Evolutionary conservation across 441 rosid species (phyloP).

Genomic region (Euphorbia schlechtendalii): DNA sequence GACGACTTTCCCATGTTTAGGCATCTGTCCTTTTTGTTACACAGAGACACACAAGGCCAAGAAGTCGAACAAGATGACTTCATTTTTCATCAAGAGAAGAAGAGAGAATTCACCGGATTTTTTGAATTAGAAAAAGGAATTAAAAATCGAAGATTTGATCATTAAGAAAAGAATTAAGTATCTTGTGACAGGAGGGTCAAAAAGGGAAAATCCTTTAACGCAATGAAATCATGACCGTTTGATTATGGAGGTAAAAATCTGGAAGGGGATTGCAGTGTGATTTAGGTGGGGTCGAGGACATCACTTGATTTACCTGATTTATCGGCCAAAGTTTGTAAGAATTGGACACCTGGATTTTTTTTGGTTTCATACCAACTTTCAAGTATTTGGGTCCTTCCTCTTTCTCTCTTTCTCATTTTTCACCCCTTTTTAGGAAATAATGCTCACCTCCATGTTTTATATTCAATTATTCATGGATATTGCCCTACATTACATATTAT

Average conservation of each 20-base stretch:
- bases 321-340: background rate
- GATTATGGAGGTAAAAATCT: background rate
- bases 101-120: too few species aligned
- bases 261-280: background rate
- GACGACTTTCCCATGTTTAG: conserved; percentile 22
- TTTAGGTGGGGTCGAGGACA: background rate
- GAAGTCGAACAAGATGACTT: conserved; percentile 14
- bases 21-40: conserved; percentile 29
- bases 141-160: background rate
- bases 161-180: background rate
- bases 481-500: too few species aligned
- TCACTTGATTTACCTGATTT: background rate
- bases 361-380: background rate
- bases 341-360: background rate
- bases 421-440: background rate
- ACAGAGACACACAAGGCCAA: background rate
- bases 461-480: too few species aligned
- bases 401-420: too few species aligned
- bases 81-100: too few species aligned
- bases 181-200: conserved; percentile 18
- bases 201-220: background rate
- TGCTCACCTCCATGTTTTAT: background rate
- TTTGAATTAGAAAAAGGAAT: too few species aligned
- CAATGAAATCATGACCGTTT: background rate
- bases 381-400: too few species aligned